Percentiles rank a stretch among this genome's conserved stretches.
phyloP scores from a whole-genome alignment of 169 alveolate species.

The Theileria orientalis region DNA sequence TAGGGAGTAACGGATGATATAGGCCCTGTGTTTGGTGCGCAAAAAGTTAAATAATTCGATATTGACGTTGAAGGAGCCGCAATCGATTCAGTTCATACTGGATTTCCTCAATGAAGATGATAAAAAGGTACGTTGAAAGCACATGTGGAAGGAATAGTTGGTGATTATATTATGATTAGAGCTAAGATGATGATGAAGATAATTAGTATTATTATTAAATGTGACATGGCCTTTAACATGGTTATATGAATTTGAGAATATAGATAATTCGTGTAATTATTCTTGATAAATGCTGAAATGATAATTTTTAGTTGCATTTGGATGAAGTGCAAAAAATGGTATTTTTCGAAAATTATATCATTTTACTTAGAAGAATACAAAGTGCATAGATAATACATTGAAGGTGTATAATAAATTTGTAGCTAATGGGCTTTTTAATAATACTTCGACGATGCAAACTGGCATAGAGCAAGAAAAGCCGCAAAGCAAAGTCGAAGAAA shows the following conservation, averaged over 20 bases:
- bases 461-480: neutral
- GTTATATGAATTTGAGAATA: too few relatives aligned
- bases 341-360: neutral
- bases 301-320: neutral
- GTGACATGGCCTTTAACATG: too few relatives aligned
- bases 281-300: neutral
- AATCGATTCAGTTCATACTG: neutral
- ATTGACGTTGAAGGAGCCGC: neutral
- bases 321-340: slow-evolving; percentile 3
- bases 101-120: neutral
- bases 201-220: too few relatives aligned
- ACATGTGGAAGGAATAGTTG: neutral
- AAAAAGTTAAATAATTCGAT: neutral
- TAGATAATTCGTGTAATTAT: neutral
- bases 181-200: too few relatives aligned
- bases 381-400: slow-evolving; percentile 13
- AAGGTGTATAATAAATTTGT: slow-evolving; percentile 20
- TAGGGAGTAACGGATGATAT: neutral
- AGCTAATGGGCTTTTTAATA: slow-evolving; percentile 16
- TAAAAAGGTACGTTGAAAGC: neutral
- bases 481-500: neutral
- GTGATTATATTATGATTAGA: too few relatives aligned
- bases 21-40: neutral
- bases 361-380: slow-evolving; percentile 16
- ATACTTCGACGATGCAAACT: neutral